These are phyloP conservation scores for Candida labiduridarum DNA, from an alignment of 1,139 yeast genomes.

Conservation along the genomic window DNA sequence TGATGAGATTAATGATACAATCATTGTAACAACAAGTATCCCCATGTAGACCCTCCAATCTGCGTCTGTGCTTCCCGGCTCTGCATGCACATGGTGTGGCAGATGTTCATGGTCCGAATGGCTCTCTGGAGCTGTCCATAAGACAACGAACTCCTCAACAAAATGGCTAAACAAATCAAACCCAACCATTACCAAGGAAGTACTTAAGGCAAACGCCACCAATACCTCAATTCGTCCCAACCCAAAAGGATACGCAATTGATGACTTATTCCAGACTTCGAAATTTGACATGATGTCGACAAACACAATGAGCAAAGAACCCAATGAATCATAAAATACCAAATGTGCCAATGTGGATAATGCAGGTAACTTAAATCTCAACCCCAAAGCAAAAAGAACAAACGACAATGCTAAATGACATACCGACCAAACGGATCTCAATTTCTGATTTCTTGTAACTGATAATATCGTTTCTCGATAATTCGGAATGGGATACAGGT, in stretches of 20 bases:
- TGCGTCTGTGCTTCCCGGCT: slow-evolving; percentile 33
- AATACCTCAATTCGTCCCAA: slow-evolving; percentile 85
- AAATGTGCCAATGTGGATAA: slow-evolving; percentile 84
- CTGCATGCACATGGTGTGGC: slow-evolving; percentile 58
- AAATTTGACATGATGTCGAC: slow-evolving; percentile 86
- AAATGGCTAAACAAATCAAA: slow-evolving; percentile 85
- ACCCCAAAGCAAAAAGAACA: slow-evolving; percentile 62
- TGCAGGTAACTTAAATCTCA: slow-evolving; percentile 57
- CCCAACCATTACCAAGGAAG: slow-evolving; percentile 87
- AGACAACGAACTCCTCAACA: slow-evolving; percentile 69
- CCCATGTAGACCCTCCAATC: slow-evolving; percentile 37
- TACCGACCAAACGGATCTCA: slow-evolving; percentile 65
- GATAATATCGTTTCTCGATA: slow-evolving; percentile 60
- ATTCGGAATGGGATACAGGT: slow-evolving; percentile 80
- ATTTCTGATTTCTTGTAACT: slow-evolving; percentile 53
- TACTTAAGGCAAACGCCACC: slow-evolving; percentile 83
- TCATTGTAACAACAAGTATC: slow-evolving; percentile 29
- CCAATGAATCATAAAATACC: slow-evolving; percentile 82
- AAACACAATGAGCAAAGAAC: slow-evolving; percentile 67
- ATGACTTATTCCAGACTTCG: slow-evolving; percentile 87
- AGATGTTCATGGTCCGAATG: slow-evolving; percentile 30
- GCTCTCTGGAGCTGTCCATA: slow-evolving; percentile 43
- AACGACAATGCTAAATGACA: slow-evolving; percentile 61
- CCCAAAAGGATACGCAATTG: slow-evolving; percentile 88
- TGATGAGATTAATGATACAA: slow-evolving; percentile 40